Conservation (phyloP, 2,329 filamentous ascomycete genomes). For the Alternaria panax region DNA sequence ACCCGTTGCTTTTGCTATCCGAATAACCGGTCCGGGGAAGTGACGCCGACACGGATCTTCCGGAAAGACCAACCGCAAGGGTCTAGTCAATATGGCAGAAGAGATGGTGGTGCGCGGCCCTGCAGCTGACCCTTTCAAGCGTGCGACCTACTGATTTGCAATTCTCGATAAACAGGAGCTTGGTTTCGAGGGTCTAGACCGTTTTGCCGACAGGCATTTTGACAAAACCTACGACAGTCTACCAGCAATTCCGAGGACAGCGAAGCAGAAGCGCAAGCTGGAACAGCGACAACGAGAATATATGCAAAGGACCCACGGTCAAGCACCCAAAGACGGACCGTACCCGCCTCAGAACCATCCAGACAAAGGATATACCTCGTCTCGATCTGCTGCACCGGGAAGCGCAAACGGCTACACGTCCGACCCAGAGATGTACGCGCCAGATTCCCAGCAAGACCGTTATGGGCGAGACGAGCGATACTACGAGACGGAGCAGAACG, state of each 20-base stretch:
- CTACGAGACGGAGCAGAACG: constrained; percentile 25
- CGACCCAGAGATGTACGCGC: constrained; percentile 29
- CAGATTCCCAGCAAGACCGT: constrained; percentile 20
- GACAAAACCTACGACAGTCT: constrained; percentile 35
- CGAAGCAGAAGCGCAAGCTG: constrained; percentile 17
- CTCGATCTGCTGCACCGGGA: constrained; percentile 1
- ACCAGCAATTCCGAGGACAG: constrained; percentile 16
- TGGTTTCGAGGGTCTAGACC: constrained; percentile 45
- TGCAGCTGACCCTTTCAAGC: not conserved
- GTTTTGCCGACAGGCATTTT: constrained; percentile 39
- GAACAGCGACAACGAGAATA: constrained; percentile 15
- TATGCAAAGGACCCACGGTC: not conserved
- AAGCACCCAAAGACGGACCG: not conserved
- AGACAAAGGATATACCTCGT: constrained; percentile 15
- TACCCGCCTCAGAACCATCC: constrained; percentile 5
- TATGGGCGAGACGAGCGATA: constrained; percentile 21
- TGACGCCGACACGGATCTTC: constrained; percentile 19
- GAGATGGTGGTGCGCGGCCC: constrained; percentile 36
- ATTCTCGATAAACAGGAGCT: constrained; percentile 38
- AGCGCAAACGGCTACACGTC: constrained; percentile 3
- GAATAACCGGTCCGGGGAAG: constrained; percentile 6
- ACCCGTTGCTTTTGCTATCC: not conserved
- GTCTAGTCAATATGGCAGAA: constrained; percentile 28
- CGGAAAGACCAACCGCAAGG: constrained; percentile 21
- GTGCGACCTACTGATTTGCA: constrained; percentile 18